Evolutionary conservation across 2,329 filamentous ascomycete species (phyloP), one percentile per base, ranked within the genome.

Genomic region (Polychaeton citri): DNA sequence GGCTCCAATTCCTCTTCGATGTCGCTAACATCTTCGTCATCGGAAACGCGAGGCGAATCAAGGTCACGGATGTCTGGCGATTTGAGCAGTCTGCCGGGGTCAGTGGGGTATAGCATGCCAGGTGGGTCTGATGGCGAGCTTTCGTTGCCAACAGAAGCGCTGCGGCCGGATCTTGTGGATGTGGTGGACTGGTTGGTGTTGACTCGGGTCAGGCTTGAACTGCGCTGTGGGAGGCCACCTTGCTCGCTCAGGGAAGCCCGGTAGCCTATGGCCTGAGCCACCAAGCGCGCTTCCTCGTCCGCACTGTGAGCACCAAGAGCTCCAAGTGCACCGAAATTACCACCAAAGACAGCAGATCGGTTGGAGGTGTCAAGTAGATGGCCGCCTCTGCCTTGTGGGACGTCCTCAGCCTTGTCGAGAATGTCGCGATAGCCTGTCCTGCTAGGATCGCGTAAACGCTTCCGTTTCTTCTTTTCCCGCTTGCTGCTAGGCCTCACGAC

Each of bases 401-500:
- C 49, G 32, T 58, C 55, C 28, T 58, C 56, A 33, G 71, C 76
- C 47, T 81, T 71, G 35, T 81, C 74, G 7, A 94, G 64, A 59
- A 94, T 85, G 36, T 79, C 72, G 35, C 78, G 68, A 55, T 94
- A 94, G 31, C 77, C 81, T 46, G 81, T 76, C 21, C 86, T 73
- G 12, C 66, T 69, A 5, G 83, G 78, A 48, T 94, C 84, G 36
- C 81, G 76, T 34, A 76, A 72, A 19, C 87, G 77, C 64, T 94
- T 94, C 40, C 73, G 71, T 61, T 90, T 92, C 64, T 92, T 92
- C 62, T 90, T 90, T 53, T 83, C 74, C 15, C 87, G 79, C 62
- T 92, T 92, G 42, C 82, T 81, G 20, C 80, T 81, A 21, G 87
- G 86, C 3, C 87, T 75, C 7, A 94, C 87, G 20, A 95, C 87